phyloP scores from a whole-genome alignment of 2,329 filamentous ascomycete species.

The Arthrobotrys conoides region DNA sequence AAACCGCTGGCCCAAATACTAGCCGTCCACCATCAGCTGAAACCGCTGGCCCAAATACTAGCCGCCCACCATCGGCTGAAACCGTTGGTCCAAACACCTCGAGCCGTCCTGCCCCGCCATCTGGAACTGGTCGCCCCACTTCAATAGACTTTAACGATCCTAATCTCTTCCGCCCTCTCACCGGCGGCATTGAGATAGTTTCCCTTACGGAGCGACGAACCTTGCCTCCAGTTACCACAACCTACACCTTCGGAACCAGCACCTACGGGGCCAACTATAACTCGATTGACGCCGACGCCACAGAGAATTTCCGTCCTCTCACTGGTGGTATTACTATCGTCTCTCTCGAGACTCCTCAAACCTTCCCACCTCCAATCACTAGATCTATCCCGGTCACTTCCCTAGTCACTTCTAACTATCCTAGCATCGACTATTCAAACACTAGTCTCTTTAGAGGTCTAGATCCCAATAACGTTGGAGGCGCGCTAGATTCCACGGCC shows the following conservation, averaged over 20 bases:
- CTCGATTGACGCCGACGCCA: conserved; percentile 41
- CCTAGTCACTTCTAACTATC: conserved; percentile 38
- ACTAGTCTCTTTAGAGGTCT: conserved; percentile 31
- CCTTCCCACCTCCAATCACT: conserved; percentile 48
- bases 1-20: not conserved
- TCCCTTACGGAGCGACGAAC: conserved; percentile 29
- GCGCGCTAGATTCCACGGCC: conserved; percentile 10
- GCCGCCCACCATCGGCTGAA: not conserved
- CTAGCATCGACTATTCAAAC: conserved; percentile 52
- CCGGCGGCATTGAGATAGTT: conserved; percentile 35
- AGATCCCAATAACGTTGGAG: conserved; percentile 35
- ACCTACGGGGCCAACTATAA: conserved; percentile 42
- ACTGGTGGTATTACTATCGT: conserved; percentile 39
- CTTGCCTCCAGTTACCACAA: conserved; percentile 25
- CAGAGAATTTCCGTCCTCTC: conserved; percentile 52
- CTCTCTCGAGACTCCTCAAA: conserved; percentile 42
- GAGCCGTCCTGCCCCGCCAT: not conserved
- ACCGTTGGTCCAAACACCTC: not conserved
- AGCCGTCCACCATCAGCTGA: not conserved
- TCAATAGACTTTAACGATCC: conserved; percentile 41
- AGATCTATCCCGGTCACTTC: conserved; percentile 47
- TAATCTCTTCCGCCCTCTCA: conserved; percentile 46
- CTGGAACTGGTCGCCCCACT: conserved; percentile 18
- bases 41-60: not conserved
- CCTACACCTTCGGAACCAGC: conserved; percentile 31